phyloP scores from a whole-genome alignment of 805 yeast species.

The Tetrapisispora iriomotensis region DNA sequence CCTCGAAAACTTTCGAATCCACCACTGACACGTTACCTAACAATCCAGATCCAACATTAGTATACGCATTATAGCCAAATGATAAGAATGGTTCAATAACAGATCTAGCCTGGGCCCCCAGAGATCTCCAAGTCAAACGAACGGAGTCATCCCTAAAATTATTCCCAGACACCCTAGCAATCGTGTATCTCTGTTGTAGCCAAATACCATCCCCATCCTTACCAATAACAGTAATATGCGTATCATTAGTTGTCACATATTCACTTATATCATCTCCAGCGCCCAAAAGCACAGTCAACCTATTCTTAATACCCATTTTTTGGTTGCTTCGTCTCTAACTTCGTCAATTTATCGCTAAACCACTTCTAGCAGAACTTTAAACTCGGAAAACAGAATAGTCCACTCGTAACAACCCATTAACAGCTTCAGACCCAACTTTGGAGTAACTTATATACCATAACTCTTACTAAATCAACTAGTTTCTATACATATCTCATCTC shows the following conservation, averaged over 20 bases:
- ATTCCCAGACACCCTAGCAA: neutral
- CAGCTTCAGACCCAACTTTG: too few species aligned
- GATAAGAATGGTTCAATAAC: slow-evolving; percentile 6
- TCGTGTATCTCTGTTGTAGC: slow-evolving; percentile 11
- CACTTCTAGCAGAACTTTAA: too few species aligned
- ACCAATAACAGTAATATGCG: slow-evolving; percentile 12
- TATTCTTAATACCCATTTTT: neutral
- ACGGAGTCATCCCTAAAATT: neutral
- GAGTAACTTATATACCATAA: too few species aligned
- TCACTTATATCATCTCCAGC: slow-evolving; percentile 10
- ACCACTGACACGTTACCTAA: neutral
- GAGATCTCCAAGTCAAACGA: slow-evolving; percentile 13
- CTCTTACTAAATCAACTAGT: too few species aligned
- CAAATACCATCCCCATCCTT: slow-evolving; percentile 6
- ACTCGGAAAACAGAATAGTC: too few species aligned
- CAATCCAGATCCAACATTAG: neutral
- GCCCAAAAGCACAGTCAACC: slow-evolving; percentile 15
- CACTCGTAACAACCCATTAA: too few species aligned
- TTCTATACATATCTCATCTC: too few species aligned
- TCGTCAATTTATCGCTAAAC: too few species aligned
- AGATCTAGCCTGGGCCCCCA: neutral
- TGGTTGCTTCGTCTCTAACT: neutral
- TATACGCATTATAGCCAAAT: slow-evolving; percentile 5
- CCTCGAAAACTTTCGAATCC: slow-evolving; percentile 8
- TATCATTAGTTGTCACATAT: slow-evolving; percentile 8